These are phyloP conservation scores for Exophiala lecanii-corni DNA, from an alignment of 2,329 filamentous ascomycete species.

Conservation along the genomic window DNA sequence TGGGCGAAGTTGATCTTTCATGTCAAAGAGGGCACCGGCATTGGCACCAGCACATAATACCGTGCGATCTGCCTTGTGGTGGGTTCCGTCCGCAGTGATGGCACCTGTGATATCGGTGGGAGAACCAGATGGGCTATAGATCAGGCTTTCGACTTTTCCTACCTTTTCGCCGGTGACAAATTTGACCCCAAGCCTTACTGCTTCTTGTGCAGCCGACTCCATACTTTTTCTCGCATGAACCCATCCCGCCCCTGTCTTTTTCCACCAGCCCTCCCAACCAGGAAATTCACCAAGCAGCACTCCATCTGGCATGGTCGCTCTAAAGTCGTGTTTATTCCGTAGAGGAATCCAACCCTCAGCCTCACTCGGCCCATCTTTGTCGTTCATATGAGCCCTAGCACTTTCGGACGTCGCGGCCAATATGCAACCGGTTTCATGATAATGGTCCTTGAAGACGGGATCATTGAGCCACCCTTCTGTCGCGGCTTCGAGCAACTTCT, in stretches of 20 bases:
- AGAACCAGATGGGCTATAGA: too few relatives aligned
- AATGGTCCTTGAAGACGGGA: conserved; percentile 42
- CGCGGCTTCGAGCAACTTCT: conserved; percentile 27
- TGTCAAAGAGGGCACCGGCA: conserved; percentile 40
- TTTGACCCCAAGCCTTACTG: conserved; percentile 42
- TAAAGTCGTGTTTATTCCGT: conserved; percentile 44
- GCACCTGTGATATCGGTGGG: conserved; percentile 37
- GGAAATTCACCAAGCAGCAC: conserved; percentile 43
- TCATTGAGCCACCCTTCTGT: conserved; percentile 42
- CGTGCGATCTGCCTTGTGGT: conserved; percentile 35
- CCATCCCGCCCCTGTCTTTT: conserved; percentile 48
- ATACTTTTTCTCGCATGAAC: conserved; percentile 50
- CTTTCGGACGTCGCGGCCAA: conserved; percentile 39
- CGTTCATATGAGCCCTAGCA: conserved; percentile 36
- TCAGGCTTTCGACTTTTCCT: conserved; percentile 36
- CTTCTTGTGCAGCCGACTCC: conserved; percentile 42
- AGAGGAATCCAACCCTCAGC: conserved; percentile 34
- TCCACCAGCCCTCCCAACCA: conserved; percentile 42
- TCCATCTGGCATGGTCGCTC: conserved; percentile 48
- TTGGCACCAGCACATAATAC: conserved; percentile 43
- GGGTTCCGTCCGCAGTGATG: conserved; percentile 34
- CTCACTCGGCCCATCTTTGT: conserved; percentile 33
- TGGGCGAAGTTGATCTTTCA: conserved; percentile 41
- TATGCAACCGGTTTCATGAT: conserved; percentile 43
- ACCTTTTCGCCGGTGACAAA: conserved; percentile 42